These are phyloP conservation scores for Aspergillus sergii DNA, from an alignment of 2,329 filamentous ascomycete species.

Conservation along the genomic window DNA sequence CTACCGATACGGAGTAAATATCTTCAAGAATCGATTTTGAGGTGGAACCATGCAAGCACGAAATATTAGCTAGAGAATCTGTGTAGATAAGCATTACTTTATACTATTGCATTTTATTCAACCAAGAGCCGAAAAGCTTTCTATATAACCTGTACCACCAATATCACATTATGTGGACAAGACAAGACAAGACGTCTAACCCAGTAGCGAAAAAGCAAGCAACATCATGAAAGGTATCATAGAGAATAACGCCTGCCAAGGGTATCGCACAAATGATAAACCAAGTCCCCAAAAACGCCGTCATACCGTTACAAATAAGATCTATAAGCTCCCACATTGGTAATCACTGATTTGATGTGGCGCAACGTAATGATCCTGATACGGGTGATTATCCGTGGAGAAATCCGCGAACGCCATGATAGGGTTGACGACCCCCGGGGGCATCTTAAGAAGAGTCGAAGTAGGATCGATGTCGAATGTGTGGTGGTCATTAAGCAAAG, in stretches of 20 bases:
- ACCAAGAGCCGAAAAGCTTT: not conserved
- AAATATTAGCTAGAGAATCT: too few species aligned
- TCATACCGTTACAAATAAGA: constrained; percentile 1
- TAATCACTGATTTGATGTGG: constrained; percentile 48
- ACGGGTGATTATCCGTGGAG: constrained; percentile 75
- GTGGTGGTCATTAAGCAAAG: constrained; percentile 15
- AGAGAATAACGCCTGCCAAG: not conserved
- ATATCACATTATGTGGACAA: not conserved
- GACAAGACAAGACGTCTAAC: not conserved
- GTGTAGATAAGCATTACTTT: not conserved
- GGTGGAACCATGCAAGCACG: not conserved
- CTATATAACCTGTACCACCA: not conserved
- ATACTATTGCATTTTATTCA: not conserved
- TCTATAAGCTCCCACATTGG: constrained; percentile 24
- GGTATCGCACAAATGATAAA: constrained; percentile 6
- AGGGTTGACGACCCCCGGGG: constrained; percentile 65
- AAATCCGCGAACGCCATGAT: constrained; percentile 74
- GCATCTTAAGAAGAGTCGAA: constrained; percentile 35
- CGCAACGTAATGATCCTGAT: constrained; percentile 77
- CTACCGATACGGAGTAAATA: not conserved
- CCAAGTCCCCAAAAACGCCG: constrained; percentile 3
- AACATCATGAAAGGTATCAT: not conserved
- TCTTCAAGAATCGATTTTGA: not conserved
- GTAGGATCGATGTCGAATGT: constrained; percentile 21
- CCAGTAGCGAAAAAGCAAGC: not conserved